Conservation (phyloP, 1,139 yeast genomes). For the Komagataea norvegica region DNA sequence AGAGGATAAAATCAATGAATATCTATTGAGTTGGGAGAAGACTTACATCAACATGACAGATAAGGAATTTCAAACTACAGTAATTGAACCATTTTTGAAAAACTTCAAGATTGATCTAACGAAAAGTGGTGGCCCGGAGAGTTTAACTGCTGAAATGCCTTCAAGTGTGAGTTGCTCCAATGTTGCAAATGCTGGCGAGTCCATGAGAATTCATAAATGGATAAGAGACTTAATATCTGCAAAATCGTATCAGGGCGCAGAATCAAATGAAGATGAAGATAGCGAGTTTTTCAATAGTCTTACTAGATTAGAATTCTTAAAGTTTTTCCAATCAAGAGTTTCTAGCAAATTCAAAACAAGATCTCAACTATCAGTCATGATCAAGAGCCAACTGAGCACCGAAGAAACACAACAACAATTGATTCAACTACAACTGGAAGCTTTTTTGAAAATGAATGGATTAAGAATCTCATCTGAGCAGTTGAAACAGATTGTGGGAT, state of each 20-base stretch:
- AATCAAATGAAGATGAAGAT: slow-evolving; percentile 36
- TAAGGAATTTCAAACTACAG: slow-evolving; percentile 31
- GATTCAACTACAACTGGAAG: slow-evolving; percentile 36
- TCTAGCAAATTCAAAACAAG: slow-evolving; percentile 36
- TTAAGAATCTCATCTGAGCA: slow-evolving; percentile 37
- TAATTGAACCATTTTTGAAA: slow-evolving; percentile 37
- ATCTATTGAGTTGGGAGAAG: slow-evolving; percentile 37
- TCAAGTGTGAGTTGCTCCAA: slow-evolving; percentile 34
- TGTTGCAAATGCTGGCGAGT: slow-evolving; percentile 24
- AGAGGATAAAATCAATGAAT: slow-evolving; percentile 42
- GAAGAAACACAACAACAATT: slow-evolving; percentile 32
- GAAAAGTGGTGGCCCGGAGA: slow-evolving; percentile 33
- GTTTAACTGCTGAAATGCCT: slow-evolving; percentile 33
- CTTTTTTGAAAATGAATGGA: slow-evolving; percentile 40
- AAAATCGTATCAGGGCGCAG: slow-evolving; percentile 39
- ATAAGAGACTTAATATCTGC: slow-evolving; percentile 47
- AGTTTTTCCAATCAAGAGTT: slow-evolving; percentile 33
- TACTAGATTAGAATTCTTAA: slow-evolving; percentile 30
- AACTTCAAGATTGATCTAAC: slow-evolving; percentile 24
- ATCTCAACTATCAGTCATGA: slow-evolving; percentile 37
- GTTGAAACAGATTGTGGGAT: slow-evolving; percentile 33
- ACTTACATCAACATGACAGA: slow-evolving; percentile 28
- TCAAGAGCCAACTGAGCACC: slow-evolving; percentile 33
- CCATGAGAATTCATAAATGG: slow-evolving; percentile 39
- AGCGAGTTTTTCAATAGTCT: slow-evolving; percentile 27